Evolutionary conservation across 768 basidiomycete species (phyloP).

Genomic region (Lentinula aciculospora): DNA sequence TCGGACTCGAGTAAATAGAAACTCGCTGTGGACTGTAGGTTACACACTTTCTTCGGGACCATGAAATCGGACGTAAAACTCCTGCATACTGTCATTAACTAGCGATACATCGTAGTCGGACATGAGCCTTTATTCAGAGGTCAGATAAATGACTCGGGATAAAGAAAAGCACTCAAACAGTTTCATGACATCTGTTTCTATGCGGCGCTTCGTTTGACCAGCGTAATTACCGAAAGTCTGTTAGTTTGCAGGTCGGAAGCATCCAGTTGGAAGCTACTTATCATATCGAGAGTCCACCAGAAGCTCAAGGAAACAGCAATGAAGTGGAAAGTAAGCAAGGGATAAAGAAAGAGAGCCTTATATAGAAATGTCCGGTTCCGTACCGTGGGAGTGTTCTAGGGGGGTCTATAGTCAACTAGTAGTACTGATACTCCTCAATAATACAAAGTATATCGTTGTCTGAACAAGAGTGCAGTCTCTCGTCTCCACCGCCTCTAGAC

Average conservation of each 20-base stretch:
- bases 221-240: constrained; percentile 37
- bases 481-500: constrained; percentile 14
- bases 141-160: neutral
- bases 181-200: constrained; percentile 99
- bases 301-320: constrained; percentile 1
- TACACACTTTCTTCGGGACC: constrained; percentile 85
- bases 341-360: constrained; percentile 5
- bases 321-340: constrained; percentile 14
- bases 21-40: neutral
- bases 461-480: constrained; percentile 49
- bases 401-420: neutral
- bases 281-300: constrained; percentile 38
- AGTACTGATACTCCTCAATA: constrained; percentile 64
- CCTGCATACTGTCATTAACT: constrained; percentile 98
- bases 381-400: neutral
- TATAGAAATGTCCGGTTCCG: neutral
- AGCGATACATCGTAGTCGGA: constrained; percentile 97
- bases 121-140: constrained; percentile 65
- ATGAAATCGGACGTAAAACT: constrained; percentile 95
- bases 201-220: constrained; percentile 83
- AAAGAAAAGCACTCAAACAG: constrained; percentile 47
- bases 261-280: constrained; percentile 38
- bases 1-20: neutral
- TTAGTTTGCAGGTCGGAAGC: constrained; percentile 1
- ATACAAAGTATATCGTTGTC: constrained; percentile 62